A percentile compares a stretch with the other conserved stretches of the same genome.
Evolutionary conservation across 306 rosid species (phyloP).

Genomic region (Malus asiatica): DNA sequence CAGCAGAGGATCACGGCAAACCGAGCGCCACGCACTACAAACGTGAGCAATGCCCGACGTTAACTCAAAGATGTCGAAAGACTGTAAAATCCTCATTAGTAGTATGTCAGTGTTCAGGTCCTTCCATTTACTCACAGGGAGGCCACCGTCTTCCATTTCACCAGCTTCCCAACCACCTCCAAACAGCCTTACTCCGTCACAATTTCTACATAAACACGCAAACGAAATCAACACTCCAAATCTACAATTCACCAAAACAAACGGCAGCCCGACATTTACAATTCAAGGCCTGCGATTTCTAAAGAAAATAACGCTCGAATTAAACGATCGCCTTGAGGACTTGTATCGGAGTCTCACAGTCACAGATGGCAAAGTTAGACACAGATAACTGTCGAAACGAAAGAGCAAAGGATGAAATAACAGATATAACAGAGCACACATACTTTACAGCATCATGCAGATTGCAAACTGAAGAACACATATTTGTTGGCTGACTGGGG

Average conservation of each 20-base stretch:
- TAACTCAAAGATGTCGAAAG: slow-evolving; percentile 49
- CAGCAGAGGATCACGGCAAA: slow-evolving; percentile 61
- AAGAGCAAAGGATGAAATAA: neutral
- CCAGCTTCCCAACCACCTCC: slow-evolving; percentile 25
- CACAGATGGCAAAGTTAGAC: neutral
- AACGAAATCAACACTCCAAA: slow-evolving; percentile 3
- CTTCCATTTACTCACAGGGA: slow-evolving; percentile 50
- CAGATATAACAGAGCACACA: neutral
- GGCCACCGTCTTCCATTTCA: slow-evolving; percentile 43
- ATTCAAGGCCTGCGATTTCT: neutral
- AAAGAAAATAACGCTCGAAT: neutral
- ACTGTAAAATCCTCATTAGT: slow-evolving; percentile 63
- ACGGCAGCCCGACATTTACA: neutral
- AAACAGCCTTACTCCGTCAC: slow-evolving; percentile 11
- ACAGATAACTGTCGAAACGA: neutral
- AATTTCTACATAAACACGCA: slow-evolving; percentile 19
- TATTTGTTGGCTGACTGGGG: neutral
- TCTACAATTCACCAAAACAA: neutral
- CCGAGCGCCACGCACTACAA: slow-evolving; percentile 66
- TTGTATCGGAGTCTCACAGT: neutral
- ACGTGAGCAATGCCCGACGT: slow-evolving; percentile 65
- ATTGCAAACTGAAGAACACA: neutral
- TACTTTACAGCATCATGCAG: neutral
- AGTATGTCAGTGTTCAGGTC: slow-evolving; percentile 58
- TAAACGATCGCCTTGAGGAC: neutral